Evolutionary conservation across 139 green algal species (phyloP).

Genomic region (Chlamydomonas sphaeroides): DNA sequence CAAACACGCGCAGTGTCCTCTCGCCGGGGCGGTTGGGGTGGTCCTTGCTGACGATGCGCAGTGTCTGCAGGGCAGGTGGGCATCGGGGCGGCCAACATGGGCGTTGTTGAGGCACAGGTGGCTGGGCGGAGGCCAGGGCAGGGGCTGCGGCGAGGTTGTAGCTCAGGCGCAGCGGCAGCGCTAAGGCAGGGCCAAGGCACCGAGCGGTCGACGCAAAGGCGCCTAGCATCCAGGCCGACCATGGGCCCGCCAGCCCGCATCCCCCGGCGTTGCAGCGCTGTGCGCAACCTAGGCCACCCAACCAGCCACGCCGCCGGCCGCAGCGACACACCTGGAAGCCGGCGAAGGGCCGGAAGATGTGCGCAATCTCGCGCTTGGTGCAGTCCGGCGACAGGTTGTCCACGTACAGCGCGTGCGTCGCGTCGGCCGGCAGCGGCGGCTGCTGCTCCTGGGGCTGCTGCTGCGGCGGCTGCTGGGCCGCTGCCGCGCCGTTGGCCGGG

Average conservation of each 20-base stretch:
- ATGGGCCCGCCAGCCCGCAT: too few relatives aligned
- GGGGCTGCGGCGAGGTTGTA: too few relatives aligned
- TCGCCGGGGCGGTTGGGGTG: constrained; percentile 37
- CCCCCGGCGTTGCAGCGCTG: too few relatives aligned
- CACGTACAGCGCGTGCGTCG: constrained; percentile 65
- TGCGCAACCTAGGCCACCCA: too few relatives aligned
- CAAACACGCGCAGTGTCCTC: constrained; percentile 58
- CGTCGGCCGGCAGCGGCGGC: constrained; percentile 36
- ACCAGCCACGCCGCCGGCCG: too few relatives aligned
- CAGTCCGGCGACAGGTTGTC: constrained; percentile 68
- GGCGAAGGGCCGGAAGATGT: constrained; percentile 77
- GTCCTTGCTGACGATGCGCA: constrained; percentile 67
- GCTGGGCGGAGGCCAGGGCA: too few relatives aligned
- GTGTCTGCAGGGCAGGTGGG: constrained; percentile 33
- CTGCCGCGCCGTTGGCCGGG: background rate
- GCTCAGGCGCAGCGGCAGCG: too few relatives aligned
- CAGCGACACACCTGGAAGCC: constrained; percentile 63
- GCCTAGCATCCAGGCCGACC: too few relatives aligned
- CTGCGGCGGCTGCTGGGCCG: background rate
- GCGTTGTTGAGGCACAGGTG: too few relatives aligned
- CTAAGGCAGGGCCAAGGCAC: too few relatives aligned
- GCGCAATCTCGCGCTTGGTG: constrained; percentile 65
- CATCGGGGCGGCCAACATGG: too few relatives aligned
- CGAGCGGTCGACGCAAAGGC: too few relatives aligned
- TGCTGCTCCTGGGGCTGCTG: background rate